Base-by-base conservation (phyloP, 208 protist genomes). In the Trypanosoma cruzi region DNA sequence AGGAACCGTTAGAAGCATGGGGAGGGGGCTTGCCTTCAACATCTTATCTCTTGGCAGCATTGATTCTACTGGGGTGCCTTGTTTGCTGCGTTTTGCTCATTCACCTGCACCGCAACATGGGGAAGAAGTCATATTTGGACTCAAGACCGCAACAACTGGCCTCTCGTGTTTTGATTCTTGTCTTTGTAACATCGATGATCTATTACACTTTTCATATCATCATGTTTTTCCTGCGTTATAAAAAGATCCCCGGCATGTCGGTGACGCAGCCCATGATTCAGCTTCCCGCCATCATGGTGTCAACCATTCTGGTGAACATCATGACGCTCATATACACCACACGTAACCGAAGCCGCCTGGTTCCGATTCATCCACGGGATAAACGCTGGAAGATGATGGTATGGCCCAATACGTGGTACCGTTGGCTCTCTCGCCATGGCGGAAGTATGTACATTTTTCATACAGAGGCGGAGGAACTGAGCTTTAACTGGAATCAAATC, bases 371-470 rank as follows among this genome's bases (percentile, higher is more conserved):
- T 53, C 75, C 93, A 18, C 78, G 68, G 14, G 85, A 95, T 61
- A 57, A 75, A n/a, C 80, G 86, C 10, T 97, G 93, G 90, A 91
- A 90, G 79, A 59, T 70, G 48, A 89, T 95, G 76, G 82, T 93
- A 58, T 97, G 93, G 93, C 88, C 86, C 3, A 78, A 94, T 66
- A 71, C 73, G 61, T 97, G 90, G 88, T 91, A 95, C 58, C 77
- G 76, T 40, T 97, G 90, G 89, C 68, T 97, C 36, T 71, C 72
- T 31, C 81, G 82, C 16, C 93, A 96, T 66, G 93, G 93, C 37
- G 88, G 90, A n/a, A 92, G 88, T 28, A 89, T 93, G 79, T 97
- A 97, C 76, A 86, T 97, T 78, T 97, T 97, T 65, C 53, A 63
- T 53, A 87, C 71, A 8, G 86, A 96, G 29, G 63, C 44, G 1